Evolutionary conservation across 2,329 filamentous ascomycete genomes (phyloP).

Genomic region (Phialophora verrucosa): DNA sequence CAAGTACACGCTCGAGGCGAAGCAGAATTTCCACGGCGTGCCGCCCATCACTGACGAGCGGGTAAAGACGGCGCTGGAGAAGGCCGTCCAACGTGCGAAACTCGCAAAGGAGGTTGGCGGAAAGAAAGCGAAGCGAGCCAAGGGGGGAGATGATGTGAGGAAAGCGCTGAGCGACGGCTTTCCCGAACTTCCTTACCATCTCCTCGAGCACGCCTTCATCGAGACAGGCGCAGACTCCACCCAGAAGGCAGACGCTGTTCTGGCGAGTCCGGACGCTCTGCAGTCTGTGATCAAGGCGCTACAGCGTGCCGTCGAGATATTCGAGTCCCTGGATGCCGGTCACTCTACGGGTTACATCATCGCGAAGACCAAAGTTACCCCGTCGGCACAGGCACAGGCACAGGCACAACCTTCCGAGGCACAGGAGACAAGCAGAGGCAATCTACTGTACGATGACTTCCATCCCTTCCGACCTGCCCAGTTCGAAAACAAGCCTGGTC

Average conservation of each 20-base stretch:
- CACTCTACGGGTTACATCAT: conserved; percentile 83
- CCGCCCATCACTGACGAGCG: conserved; percentile 76
- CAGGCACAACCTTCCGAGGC: conserved; percentile 43
- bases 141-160: conserved; percentile 74
- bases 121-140: conserved; percentile 75
- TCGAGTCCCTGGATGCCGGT: conserved; percentile 70
- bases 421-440: conserved; percentile 43
- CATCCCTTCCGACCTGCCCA: conserved; percentile 89
- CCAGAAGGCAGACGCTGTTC: conserved; percentile 69
- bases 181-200: conserved; percentile 82
- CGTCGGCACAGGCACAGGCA: conserved; percentile 40
- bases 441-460: conserved; percentile 86
- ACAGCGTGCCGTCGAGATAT: conserved; percentile 70
- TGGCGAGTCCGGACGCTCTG: conserved; percentile 69
- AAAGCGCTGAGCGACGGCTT: conserved; percentile 83
- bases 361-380: conserved; percentile 63
- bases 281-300: conserved; percentile 72
- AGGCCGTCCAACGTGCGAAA: conserved; percentile 57
- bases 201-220: conserved; percentile 84
- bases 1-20: conserved; percentile 77
- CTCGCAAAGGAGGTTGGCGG: conserved; percentile 42
- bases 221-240: conserved; percentile 71
- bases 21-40: conserved; percentile 81
- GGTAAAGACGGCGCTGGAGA: conserved; percentile 70
- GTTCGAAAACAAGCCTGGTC: conserved; percentile 69